Conservation (phyloP, 805 yeast genomes). For the Yarrowia deformans region DNA sequence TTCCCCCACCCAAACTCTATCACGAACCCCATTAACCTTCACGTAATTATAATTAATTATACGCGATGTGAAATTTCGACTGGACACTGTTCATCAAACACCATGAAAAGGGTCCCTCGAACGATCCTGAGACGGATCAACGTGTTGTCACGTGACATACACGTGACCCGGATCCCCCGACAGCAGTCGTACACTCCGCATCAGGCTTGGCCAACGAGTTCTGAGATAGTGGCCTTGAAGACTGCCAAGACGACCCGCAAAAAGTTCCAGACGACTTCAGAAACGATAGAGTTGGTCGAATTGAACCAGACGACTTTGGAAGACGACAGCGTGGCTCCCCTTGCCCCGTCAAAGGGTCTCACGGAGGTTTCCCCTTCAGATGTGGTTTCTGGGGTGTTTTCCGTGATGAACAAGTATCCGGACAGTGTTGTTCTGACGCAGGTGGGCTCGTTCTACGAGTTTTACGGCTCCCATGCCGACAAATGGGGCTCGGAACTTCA, state of each 20-base stretch:
- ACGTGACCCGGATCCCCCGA: background rate
- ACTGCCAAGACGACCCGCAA: background rate
- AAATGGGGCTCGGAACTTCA: constrained; percentile 73
- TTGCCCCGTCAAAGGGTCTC: constrained; percentile 11
- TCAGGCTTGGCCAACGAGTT: constrained; percentile 16
- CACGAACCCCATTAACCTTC: background rate
- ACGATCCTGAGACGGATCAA: background rate
- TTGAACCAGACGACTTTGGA: background rate
- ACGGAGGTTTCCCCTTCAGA: background rate
- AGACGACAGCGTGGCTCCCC: background rate
- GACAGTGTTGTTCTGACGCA: constrained; percentile 73
- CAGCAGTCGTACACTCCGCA: constrained; percentile 2
- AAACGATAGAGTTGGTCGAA: constrained; percentile 3
- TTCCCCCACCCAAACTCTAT: background rate
- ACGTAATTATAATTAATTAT: background rate
- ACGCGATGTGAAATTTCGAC: background rate
- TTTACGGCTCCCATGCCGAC: constrained; percentile 89
- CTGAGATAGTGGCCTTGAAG: constrained; percentile 19
- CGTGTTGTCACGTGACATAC: background rate
- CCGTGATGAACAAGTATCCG: constrained; percentile 48
- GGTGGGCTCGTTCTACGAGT: constrained; percentile 60
- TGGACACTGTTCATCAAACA: background rate
- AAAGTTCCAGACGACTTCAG: background rate
- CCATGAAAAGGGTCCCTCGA: constrained; percentile 7
- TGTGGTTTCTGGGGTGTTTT: constrained; percentile 30